Evolutionary conservation across 441 rosid species (phyloP), one percentile per base, ranked within the genome.

Genomic region (Eruca vesicaria): DNA sequence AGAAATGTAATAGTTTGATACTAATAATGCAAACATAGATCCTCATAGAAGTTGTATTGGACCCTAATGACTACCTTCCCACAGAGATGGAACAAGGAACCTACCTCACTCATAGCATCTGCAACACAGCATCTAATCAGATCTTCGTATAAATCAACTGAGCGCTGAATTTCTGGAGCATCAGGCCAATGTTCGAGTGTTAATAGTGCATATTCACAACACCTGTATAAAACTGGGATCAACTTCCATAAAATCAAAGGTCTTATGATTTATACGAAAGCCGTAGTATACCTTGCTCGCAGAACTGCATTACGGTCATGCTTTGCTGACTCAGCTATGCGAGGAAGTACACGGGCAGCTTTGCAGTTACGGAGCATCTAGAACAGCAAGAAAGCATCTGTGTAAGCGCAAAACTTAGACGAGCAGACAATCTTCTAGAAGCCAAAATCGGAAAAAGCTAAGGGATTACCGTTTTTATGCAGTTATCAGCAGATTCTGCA

Each of bases 71-170:
- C 69, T 75, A 26, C 29, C 23, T 52, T 75, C 63, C 12, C 61
- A 60, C 14, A 16, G 55, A 50, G 15, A 38, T 65, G 67, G 19
- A 43, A 55, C 12, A 75, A 36, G 50, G 59, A 53, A 43, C 20
- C 68, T 87, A 96, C 98, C 98, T 96, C 98, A 76, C 98, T 94
- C 97, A 96, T 92, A 80, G 99, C 99, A 86, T 96, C 99, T 23
- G 93, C 90, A 64, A 94, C 98, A 74, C 99, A 94, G 78, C 96
- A 92, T 73, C 87, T 87, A 57, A 96, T 89, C 78, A 96, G 68
- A 78, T 92, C 99, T 83, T 94, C 99, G 56, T 90, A 96, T 23
- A 90, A 86, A 78, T 92, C 97, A 70, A 91, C 97, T 28, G 93
- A 90, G 52, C 96, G 80, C 78, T 87, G 98, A 81, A 96, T 94